Evolutionary conservation across 2,329 filamentous ascomycete genomes (phyloP), one percentile per base, ranked within the genome.

Genomic region (Kalaharituber pfeilii): DNA sequence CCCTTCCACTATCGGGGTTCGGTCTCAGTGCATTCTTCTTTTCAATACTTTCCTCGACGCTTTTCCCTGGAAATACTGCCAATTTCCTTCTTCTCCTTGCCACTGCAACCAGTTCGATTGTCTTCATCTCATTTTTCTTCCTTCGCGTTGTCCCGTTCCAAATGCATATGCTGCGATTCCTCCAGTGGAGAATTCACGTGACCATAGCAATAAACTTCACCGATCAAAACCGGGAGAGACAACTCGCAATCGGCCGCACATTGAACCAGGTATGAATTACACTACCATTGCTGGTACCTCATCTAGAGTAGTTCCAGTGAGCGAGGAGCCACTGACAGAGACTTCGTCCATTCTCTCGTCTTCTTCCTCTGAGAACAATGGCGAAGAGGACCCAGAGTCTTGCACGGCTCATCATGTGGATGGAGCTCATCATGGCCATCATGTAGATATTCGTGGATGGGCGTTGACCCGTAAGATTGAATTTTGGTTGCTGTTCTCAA

Each of bases 11-110:
- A 54, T 86, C 91, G 54, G 88, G 86, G 2, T 96, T 96, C 66
- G 91, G 91, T 2, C 71, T 98, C 55, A 95, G 88, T 66, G 91
- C 91, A 53, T 91, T 98, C 70, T 94, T 96, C 72, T 98, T 95
- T 70, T 89, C 91, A 0, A 75, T 81, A 2, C 69, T 93, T 29
- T 85, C 86, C 22, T 78, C 79, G 18, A 66, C 93, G 49, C 71
- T 86, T 39, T 88, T 94, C 65, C 84, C 86, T 2, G 86, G 86
- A 36, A 80, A 93, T 63, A 91, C 87, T 0, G 82, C 82, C 53
- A 77, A 78, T 36, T 88, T 95, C 62, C 74, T 98, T 55, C 72
- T 89, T 59, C 71, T 96, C 26, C 73, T 98, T 39, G 80, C 87
- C 2, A 73, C 79, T 59, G 88, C 87, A 15, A 95, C 89, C 1